Evolutionary conservation across 2,329 filamentous ascomycete species (phyloP), one percentile per base, ranked within the genome.

Genomic region (Apiospora malaysiana): DNA sequence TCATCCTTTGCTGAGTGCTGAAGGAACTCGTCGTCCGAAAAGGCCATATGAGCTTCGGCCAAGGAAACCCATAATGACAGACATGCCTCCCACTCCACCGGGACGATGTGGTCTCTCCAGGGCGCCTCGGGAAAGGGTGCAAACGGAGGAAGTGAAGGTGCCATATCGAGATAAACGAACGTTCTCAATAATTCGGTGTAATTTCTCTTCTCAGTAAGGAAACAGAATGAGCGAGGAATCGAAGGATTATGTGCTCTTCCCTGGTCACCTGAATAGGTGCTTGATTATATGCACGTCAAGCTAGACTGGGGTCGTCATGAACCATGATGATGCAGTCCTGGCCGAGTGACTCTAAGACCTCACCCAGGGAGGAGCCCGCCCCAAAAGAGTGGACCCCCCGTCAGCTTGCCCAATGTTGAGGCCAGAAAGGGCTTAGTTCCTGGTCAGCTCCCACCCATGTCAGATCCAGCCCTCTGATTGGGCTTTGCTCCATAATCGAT

Each of bases 21-120:
- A 66, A 79, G 74, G 72, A 96, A 92, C 0, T 89, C 83, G 1
- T 85, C 77, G 8, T 89, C 85, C 0, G 88, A 76, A 0, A 92
- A 81, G 18, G 87, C 85, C 42, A 96, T 81, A 73, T 94, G 89
- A 2, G 90, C 86, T 69, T 91, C 86, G 8, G 89, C 83, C 8
- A 97, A 85, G 14, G 89, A 83, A 23, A 90, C 83, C 94, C 94
- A 98, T 46, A 93, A 91, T 73, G 92, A 88, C 66, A 97, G 83
- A 79, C 92, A 94, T 43, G 88, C 85, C 74, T 92, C 86, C 94
- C 94, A 97, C 81, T 97, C 93, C 68, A 86, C 82, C 4, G 90
- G 82, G 49, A 87, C 85, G 72, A 97, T 87, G 75, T 88, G 87
- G 74, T 88, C 87, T 77, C 90, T 90, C 83, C 94, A 90, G 70